Evolutionary conservation across 805 yeast genomes (phyloP), one percentile per base, ranked within the genome.

Genomic region (Candida nanaspora): DNA sequence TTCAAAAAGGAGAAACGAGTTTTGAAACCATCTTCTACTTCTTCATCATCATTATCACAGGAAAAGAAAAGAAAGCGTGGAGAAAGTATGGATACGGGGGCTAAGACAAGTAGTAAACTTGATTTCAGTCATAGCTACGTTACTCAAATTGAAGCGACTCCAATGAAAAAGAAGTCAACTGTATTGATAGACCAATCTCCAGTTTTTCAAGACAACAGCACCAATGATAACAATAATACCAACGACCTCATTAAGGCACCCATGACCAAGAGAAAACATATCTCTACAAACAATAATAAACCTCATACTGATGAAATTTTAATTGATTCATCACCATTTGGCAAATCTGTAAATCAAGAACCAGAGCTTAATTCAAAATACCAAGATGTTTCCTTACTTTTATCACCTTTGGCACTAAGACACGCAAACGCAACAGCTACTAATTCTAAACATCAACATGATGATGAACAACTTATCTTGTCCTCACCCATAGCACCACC

Each of bases 401-500:
- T 31, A n/a, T 33, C 35, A 13, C 35, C 35, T 6, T 6, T 33
- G 26, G 22, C 13, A 3, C n/a, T 33, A 21, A 5, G 26, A 9
- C 30, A 28, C 14, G 16, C 30, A 28, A 5, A 14, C 30, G 11
- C n/a, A 5, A 16, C 19, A 15, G 16, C 20, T 6, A 30, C 33
- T 8, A 30, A 30, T n/a, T 8, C 19, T 8, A n/a, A 5, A 8
- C n/a, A 23, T 15, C 28, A 21, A 33, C 20, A 20, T 18, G 9
- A 3, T 5, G 11, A 18, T 7, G 30, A 26, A 3, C 28, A 33
- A 16, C 9, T 25, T 29, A n/a, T 28, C 13, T 4, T 23, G 14
- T 27, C 40, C 19, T 32, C 39, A 2, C 39, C 42, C 4, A 29
- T 33, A 5, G 10, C 41, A n/a, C n/a, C n/a, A n/a, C n/a, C n/a